A percentile compares a stretch with the other conserved stretches of the same genome.
These are phyloP conservation scores for Metschnikowia peoriensis DNA, from an alignment of 805 yeast genomes.

Conservation along the genomic window DNA sequence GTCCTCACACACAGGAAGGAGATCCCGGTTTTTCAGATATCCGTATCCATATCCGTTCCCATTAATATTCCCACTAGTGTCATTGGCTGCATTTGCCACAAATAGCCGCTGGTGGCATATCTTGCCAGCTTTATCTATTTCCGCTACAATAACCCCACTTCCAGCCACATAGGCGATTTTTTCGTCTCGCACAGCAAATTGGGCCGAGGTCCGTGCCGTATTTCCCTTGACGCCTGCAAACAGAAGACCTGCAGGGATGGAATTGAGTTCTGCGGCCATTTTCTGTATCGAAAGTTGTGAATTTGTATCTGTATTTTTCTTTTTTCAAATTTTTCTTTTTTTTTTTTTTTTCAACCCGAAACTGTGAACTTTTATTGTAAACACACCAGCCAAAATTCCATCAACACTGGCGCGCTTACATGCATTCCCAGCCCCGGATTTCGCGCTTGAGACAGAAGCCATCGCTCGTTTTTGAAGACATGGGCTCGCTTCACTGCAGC, in stretches of 20 bases:
- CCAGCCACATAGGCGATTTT: constrained; percentile 54
- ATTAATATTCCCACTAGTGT: background rate
- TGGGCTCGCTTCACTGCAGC: background rate
- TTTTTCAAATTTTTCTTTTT: too few species aligned
- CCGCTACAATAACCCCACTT: constrained; percentile 57
- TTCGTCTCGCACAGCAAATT: constrained; percentile 39
- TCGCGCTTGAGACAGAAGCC: constrained; percentile 2
- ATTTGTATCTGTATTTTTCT: background rate
- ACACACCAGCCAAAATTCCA: background rate
- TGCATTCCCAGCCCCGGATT: constrained; percentile 9
- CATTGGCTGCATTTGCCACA: constrained; percentile 41
- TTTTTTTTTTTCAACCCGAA: background rate
- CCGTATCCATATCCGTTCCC: background rate
- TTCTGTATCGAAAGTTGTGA: background rate
- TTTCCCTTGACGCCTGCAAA: constrained; percentile 39
- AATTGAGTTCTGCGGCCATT: background rate
- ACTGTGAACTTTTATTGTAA: constrained; percentile 4
- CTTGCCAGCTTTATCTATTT: constrained; percentile 21
- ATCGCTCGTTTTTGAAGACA: background rate
- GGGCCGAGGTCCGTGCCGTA: constrained; percentile 43
- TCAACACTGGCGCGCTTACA: background rate
- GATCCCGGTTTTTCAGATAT: background rate
- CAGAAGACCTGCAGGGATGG: background rate
- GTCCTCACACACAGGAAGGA: background rate
- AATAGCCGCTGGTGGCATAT: constrained; percentile 45